These are phyloP conservation scores for Podaxis carcinomalis DNA, from an alignment of 768 basidiomycete genomes.

Conservation along the genomic window DNA sequence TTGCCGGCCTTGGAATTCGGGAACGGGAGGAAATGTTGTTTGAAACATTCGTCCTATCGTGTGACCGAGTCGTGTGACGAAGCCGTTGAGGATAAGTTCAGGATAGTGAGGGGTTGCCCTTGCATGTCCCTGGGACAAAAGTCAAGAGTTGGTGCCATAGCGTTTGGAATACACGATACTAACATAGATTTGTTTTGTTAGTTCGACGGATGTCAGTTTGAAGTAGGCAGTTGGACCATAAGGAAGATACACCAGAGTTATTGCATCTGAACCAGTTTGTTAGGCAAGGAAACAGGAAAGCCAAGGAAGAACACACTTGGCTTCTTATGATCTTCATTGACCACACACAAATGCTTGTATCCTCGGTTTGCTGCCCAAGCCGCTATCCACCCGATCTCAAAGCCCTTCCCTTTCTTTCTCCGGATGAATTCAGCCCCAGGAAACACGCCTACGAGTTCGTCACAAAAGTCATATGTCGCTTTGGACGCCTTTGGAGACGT, in stretches of 20 bases:
- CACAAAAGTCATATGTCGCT: slow-evolving; percentile 87
- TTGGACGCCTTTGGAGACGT: slow-evolving; percentile 89
- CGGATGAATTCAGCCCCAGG: slow-evolving; percentile 89
- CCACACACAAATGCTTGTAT: slow-evolving; percentile 85
- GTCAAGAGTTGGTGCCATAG: neutral
- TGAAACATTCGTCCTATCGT: slow-evolving; percentile 94
- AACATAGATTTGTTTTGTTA: slow-evolving; percentile 84
- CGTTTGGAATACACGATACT: slow-evolving; percentile 20
- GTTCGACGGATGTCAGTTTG: slow-evolving; percentile 84
- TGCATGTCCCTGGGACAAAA: slow-evolving; percentile 73
- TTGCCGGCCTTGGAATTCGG: slow-evolving; percentile 94
- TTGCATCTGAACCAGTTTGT: slow-evolving; percentile 60
- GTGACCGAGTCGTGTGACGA: slow-evolving; percentile 91
- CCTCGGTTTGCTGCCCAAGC: slow-evolving; percentile 89
- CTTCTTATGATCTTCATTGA: slow-evolving; percentile 94
- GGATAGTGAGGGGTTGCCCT: slow-evolving; percentile 90
- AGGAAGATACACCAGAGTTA: slow-evolving; percentile 89
- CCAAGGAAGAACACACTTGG: slow-evolving; percentile 63
- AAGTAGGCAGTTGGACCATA: slow-evolving; percentile 94
- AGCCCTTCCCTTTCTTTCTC: slow-evolving; percentile 84
- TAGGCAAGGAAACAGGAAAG: neutral
- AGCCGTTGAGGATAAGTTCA: slow-evolving; percentile 92
- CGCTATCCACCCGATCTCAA: slow-evolving; percentile 86
- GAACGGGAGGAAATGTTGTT: slow-evolving; percentile 90
- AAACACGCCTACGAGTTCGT: slow-evolving; percentile 84